A percentile compares a stretch with the other conserved stretches of the same genome.
phyloP scores from a whole-genome alignment of 108 stramenopile genomes.

The Conticribra guillardii region DNA sequence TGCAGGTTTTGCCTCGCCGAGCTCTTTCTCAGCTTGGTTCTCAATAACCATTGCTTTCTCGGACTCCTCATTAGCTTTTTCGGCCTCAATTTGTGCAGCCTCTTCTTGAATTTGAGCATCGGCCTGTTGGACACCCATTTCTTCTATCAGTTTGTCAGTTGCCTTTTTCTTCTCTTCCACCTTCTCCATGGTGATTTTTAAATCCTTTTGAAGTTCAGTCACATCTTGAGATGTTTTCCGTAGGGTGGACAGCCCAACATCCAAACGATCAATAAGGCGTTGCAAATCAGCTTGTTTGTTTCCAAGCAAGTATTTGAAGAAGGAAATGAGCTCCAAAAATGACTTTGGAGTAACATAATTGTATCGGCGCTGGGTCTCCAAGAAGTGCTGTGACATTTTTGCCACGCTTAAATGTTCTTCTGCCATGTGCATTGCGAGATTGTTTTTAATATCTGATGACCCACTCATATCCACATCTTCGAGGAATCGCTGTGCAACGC shows the following conservation, averaged over 20 bases:
- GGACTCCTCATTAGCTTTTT: constrained; percentile 73
- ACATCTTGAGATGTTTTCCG: constrained; percentile 87
- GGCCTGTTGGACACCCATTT: constrained; percentile 80
- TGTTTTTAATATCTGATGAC: constrained; percentile 37
- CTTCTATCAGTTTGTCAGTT: constrained; percentile 77
- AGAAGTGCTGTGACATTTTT: constrained; percentile 64
- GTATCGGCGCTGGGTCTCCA: constrained; percentile 77
- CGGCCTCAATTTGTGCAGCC: constrained; percentile 75
- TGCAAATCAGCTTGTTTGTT: constrained; percentile 78
- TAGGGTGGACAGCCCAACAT: constrained; percentile 88
- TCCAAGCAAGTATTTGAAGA: constrained; percentile 86
- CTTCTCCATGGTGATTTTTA: constrained; percentile 83
- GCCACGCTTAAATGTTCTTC: constrained; percentile 85
- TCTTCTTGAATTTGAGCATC: constrained; percentile 86
- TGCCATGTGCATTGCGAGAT: constrained; percentile 88
- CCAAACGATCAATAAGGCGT: constrained; percentile 81
- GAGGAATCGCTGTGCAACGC: constrained; percentile 83
- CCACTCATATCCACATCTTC: constrained; percentile 74
- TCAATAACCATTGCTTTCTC: constrained; percentile 78
- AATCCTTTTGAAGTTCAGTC: constrained; percentile 82
- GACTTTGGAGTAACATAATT: constrained; percentile 95
- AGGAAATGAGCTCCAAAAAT: constrained; percentile 85
- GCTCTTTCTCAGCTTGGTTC: constrained; percentile 78
- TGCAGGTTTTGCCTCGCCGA: constrained; percentile 88
- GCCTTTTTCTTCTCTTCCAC: constrained; percentile 90